phyloP scores from a whole-genome alignment of 805 yeast species.

The Kazachstania viticola region DNA sequence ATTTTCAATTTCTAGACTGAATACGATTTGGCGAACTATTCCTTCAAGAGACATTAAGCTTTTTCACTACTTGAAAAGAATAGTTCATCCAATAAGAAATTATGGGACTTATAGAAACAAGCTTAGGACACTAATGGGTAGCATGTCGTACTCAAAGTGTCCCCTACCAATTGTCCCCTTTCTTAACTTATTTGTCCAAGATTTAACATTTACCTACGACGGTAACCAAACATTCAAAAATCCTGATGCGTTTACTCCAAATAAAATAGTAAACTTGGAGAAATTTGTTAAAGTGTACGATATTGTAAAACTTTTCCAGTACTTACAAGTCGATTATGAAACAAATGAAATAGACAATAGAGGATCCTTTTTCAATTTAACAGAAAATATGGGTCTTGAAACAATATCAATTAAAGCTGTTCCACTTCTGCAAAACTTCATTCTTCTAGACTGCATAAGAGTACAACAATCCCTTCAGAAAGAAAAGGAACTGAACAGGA shows the following conservation, averaged over 20 bases:
- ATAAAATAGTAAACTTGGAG: slow-evolving; percentile 55
- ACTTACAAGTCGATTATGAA: slow-evolving; percentile 49
- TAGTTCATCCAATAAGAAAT: slow-evolving; percentile 67
- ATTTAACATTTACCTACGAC: slow-evolving; percentile 68
- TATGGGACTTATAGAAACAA: slow-evolving; percentile 57
- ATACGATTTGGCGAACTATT: slow-evolving; percentile 46
- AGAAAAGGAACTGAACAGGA: no score
- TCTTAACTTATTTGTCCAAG: slow-evolving; percentile 63
- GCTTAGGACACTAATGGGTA: slow-evolving; percentile 39
- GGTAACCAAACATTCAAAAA: slow-evolving; percentile 64
- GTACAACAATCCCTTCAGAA: no score
- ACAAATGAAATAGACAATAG: slow-evolving; percentile 8
- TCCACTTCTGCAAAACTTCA: slow-evolving; percentile 35
- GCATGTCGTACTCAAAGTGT: slow-evolving; percentile 25
- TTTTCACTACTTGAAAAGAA: slow-evolving; percentile 51
- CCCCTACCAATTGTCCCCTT: slow-evolving; percentile 63
- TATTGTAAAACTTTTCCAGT: slow-evolving; percentile 55
- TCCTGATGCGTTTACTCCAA: slow-evolving; percentile 38
- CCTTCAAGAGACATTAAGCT: slow-evolving; percentile 50
- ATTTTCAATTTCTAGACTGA: slow-evolving; percentile 52
- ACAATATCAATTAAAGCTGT: slow-evolving; percentile 25
- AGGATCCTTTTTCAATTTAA: slow-evolving; percentile 19
- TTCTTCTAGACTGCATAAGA: no score
- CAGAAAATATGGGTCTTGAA: slow-evolving; percentile 17
- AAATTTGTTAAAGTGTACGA: slow-evolving; percentile 58